These are phyloP conservation scores for Lyophyllum decastes DNA, from an alignment of 768 basidiomycete species.

Conservation along the genomic window DNA sequence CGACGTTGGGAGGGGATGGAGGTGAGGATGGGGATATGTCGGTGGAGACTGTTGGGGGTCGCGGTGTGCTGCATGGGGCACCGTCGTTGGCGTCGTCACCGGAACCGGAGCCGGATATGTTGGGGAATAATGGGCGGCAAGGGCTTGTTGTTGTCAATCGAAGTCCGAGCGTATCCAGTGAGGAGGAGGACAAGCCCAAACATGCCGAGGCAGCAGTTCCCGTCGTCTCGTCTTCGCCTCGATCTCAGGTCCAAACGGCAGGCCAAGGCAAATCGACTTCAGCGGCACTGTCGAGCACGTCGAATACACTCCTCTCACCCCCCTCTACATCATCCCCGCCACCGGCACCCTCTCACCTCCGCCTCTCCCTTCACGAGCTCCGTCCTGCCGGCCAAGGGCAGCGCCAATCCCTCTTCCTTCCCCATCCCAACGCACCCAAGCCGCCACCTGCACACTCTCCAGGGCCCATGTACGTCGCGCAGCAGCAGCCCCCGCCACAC, in stretches of 20 bases:
- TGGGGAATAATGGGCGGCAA: conserved; percentile 12
- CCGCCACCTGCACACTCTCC: conserved; percentile 34
- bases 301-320: background rate
- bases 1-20: background rate
- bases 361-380: conserved; percentile 32
- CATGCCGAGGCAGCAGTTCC: background rate
- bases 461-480: conserved; percentile 60
- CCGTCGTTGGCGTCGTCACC: conserved; percentile 17
- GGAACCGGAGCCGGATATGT: conserved; percentile 23
- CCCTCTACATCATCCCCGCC: conserved; percentile 9
- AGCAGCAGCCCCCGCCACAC: conserved; percentile 14
- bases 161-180: conserved; percentile 26
- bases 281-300: too few relatives aligned
- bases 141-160: conserved; percentile 22
- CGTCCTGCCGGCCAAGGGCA: conserved; percentile 31
- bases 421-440: conserved; percentile 49
- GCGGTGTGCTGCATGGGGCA: conserved; percentile 5
- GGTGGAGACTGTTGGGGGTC: background rate
- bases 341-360: conserved; percentile 22
- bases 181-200: conserved; percentile 3
- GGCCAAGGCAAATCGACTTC: too few relatives aligned
- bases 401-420: conserved; percentile 42
- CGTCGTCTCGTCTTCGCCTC: too few relatives aligned
- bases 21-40: background rate
- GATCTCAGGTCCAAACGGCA: too few relatives aligned